These are phyloP conservation scores for Emergomyces orientalis DNA, from an alignment of 2,329 filamentous ascomycete genomes.

Conservation along the genomic window DNA sequence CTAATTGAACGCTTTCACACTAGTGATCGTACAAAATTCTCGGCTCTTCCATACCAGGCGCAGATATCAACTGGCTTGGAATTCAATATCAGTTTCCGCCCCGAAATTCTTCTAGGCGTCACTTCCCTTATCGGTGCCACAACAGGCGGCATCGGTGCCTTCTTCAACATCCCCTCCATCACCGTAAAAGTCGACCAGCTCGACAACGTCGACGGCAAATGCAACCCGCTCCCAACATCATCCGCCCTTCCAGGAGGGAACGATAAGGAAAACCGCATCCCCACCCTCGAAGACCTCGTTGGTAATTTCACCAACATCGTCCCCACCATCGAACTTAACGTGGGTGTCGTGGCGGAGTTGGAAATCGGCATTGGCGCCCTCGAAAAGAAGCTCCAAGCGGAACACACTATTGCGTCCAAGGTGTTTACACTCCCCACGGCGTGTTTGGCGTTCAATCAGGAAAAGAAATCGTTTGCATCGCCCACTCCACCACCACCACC, in stretches of 20 bases:
- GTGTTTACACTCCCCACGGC: slow-evolving; percentile 15
- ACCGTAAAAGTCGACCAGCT: slow-evolving; percentile 17
- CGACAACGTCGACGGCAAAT: slow-evolving; percentile 17
- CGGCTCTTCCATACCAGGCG: slow-evolving; percentile 17
- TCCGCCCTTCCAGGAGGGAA: neutral
- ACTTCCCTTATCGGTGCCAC: slow-evolving; percentile 9
- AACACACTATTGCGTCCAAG: slow-evolving; percentile 10
- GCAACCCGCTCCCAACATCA: slow-evolving; percentile 11
- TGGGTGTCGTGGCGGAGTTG: slow-evolving; percentile 16
- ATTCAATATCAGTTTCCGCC: slow-evolving; percentile 15
- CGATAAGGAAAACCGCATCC: neutral
- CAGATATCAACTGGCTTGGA: slow-evolving; percentile 9
- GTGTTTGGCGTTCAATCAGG: slow-evolving; percentile 17
- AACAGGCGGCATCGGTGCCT: slow-evolving; percentile 19
- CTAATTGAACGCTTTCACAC: neutral
- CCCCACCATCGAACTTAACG: slow-evolving; percentile 16
- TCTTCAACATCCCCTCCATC: slow-evolving; percentile 19
- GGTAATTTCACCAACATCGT: slow-evolving; percentile 17
- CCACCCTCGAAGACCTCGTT: slow-evolving; percentile 8
- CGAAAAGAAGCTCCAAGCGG: neutral
- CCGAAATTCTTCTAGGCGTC: slow-evolving; percentile 18
- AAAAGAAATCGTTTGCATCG: slow-evolving; percentile 10
- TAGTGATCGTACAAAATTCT: slow-evolving; percentile 16
- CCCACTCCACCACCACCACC: neutral
- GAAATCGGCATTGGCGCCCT: slow-evolving; percentile 12